Conservation (phyloP, 2,329 filamentous ascomycete genomes). For the Monosporascus sp. region DNA sequence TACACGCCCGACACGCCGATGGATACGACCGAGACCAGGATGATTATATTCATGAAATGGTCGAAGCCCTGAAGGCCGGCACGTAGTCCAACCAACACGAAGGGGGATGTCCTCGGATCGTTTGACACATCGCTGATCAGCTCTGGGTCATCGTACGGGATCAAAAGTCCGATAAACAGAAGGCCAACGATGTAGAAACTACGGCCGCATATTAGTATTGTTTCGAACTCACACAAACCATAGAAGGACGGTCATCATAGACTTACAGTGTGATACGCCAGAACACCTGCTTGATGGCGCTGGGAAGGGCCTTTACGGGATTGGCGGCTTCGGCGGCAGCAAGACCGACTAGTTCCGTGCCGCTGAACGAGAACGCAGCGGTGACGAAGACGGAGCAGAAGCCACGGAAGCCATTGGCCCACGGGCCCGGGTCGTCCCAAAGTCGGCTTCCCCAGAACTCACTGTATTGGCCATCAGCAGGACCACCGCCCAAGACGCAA, state of each 20-base stretch:
- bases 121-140: slow-evolving; percentile 44
- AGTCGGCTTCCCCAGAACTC: slow-evolving; percentile 45
- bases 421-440: slow-evolving; percentile 49
- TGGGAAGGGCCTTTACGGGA: slow-evolving; percentile 68
- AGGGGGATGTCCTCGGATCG: slow-evolving; percentile 45
- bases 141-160: slow-evolving; percentile 38
- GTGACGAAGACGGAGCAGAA: slow-evolving; percentile 69
- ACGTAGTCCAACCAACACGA: slow-evolving; percentile 52
- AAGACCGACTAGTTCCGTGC: slow-evolving; percentile 70
- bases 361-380: slow-evolving; percentile 67
- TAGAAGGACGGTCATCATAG: neutral
- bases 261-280: slow-evolving; percentile 47
- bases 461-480: slow-evolving; percentile 38
- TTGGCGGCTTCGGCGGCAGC: slow-evolving; percentile 67
- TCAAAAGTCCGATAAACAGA: slow-evolving; percentile 45
- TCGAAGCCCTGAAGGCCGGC: slow-evolving; percentile 48
- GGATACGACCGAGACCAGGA: slow-evolving; percentile 53
- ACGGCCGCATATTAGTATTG: slow-evolving; percentile 1
- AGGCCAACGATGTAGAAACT: slow-evolving; percentile 49
- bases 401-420: slow-evolving; percentile 70
- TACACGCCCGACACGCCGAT: slow-evolving; percentile 56
- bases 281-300: slow-evolving; percentile 75
- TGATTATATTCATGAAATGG: slow-evolving; percentile 54
- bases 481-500: slow-evolving; percentile 55
- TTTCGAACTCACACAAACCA: neutral